phyloP scores from a whole-genome alignment of 2,329 filamentous ascomycete species.

The Epichloe festucae region DNA sequence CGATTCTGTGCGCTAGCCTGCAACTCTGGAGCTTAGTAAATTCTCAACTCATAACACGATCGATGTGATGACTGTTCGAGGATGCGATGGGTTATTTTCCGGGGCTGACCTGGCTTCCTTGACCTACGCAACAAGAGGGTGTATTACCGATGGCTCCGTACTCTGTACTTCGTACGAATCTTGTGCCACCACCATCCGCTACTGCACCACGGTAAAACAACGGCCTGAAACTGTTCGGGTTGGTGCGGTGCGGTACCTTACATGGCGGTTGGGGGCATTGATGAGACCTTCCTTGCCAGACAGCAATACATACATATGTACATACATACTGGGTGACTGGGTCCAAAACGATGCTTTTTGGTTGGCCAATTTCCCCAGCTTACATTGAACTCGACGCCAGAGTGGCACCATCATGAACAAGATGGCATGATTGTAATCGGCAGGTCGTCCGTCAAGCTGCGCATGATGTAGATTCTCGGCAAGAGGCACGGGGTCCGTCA shows the following conservation, averaged over 20 bases:
- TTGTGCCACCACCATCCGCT: constrained; percentile 1
- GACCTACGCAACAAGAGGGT: too few species aligned
- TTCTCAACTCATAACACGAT: neutral
- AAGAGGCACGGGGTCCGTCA: neutral
- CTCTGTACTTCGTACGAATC: neutral
- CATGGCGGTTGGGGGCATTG: neutral
- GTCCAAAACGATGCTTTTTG: neutral
- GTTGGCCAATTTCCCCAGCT: neutral
- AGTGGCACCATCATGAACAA: neutral
- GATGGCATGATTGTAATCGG: neutral
- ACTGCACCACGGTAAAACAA: neutral
- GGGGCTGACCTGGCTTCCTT: too few species aligned
- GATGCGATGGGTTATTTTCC: neutral
- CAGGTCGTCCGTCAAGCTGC: neutral
- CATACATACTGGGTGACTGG: neutral
- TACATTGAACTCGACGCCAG: neutral
- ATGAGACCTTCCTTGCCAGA: neutral
- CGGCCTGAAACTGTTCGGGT: neutral
- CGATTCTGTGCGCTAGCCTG: neutral
- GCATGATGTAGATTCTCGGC: neutral
- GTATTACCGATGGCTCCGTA: too few species aligned
- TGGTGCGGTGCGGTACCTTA: neutral
- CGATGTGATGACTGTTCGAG: too few species aligned
- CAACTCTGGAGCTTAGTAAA: neutral
- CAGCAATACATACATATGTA: neutral